Evolutionary conservation across 2,329 filamentous ascomycete species (phyloP).

Genomic region (Colletotrichum horii): DNA sequence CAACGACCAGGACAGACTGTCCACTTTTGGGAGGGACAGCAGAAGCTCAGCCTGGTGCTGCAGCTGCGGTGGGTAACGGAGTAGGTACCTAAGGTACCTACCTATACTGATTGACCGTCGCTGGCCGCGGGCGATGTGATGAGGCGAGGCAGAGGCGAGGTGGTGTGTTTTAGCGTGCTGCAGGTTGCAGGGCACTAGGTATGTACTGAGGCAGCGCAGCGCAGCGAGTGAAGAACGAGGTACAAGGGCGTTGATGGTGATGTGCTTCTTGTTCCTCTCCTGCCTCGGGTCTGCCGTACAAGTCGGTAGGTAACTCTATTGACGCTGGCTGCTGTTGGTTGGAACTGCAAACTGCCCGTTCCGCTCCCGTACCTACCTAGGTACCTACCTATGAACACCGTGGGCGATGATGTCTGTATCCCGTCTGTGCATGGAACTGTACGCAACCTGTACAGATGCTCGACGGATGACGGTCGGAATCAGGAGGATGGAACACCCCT

Average conservation of each 20-base stretch:
- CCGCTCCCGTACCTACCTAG: not conserved
- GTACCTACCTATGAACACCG: not conserved
- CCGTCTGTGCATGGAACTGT: not conserved
- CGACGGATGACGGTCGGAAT: not conserved
- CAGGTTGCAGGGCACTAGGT: not conserved
- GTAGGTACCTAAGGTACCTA: not conserved
- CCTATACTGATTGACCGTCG: not conserved
- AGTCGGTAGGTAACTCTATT: not conserved
- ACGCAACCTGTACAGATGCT: not conserved
- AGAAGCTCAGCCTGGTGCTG: not conserved
- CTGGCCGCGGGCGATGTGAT: not conserved
- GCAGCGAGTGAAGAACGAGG: not conserved
- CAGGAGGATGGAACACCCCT: not conserved
- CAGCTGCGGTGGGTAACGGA: not conserved
- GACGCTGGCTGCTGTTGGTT: not conserved
- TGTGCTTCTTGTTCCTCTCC: not conserved
- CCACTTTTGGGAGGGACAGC: not conserved
- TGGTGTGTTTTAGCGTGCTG: not conserved
- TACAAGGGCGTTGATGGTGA: not conserved
- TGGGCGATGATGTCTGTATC: not conserved
- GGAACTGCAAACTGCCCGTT: not conserved
- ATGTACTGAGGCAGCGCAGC: too few relatives aligned
- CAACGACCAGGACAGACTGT: slow-evolving; percentile 3
- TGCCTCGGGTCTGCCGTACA: not conserved
- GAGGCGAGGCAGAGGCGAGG: not conserved